Conservation (phyloP, 345 rosid species). For the Draba incana region DNA sequence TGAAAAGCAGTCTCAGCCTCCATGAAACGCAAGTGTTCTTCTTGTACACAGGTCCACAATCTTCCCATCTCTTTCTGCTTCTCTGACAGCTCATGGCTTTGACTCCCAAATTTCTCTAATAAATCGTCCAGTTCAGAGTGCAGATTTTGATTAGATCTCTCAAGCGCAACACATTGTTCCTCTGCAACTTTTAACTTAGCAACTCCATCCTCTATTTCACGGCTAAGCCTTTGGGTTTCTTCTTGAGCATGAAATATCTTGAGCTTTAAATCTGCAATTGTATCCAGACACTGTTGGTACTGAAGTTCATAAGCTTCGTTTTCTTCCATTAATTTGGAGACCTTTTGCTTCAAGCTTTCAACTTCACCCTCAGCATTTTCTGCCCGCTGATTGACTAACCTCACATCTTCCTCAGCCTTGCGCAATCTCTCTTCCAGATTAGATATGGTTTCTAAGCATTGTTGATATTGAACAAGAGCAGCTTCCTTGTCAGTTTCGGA, state of each 20-base stretch:
- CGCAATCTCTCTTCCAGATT: constrained; percentile 62
- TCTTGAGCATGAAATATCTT: constrained; percentile 63
- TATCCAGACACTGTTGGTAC: constrained; percentile 78
- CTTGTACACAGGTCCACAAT: constrained; percentile 85
- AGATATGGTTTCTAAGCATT: constrained; percentile 62
- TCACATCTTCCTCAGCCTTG: constrained; percentile 63
- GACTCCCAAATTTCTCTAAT: constrained; percentile 61
- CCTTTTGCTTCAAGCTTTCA: constrained; percentile 63
- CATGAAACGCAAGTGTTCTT: constrained; percentile 78
- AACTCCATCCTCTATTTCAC: constrained; percentile 65
- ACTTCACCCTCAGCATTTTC: constrained; percentile 72
- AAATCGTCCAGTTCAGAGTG: constrained; percentile 69
- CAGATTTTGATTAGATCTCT: constrained; percentile 74
- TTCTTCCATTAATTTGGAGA: constrained; percentile 62
- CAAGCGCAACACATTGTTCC: constrained; percentile 76
- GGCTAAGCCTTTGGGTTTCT: constrained; percentile 70
- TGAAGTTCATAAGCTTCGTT: constrained; percentile 67
- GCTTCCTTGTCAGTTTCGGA: constrained; percentile 73
- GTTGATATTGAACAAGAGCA: constrained; percentile 56
- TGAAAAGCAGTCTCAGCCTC: constrained; percentile 99
- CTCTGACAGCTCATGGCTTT: constrained; percentile 75
- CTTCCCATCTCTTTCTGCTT: constrained; percentile 87
- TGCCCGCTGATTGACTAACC: constrained; percentile 53
- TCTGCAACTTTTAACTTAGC: constrained; percentile 76
- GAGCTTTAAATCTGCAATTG: constrained; percentile 65